Evolutionary conservation across 805 yeast genomes (phyloP).

Genomic region (Candida cerambycidarum): DNA sequence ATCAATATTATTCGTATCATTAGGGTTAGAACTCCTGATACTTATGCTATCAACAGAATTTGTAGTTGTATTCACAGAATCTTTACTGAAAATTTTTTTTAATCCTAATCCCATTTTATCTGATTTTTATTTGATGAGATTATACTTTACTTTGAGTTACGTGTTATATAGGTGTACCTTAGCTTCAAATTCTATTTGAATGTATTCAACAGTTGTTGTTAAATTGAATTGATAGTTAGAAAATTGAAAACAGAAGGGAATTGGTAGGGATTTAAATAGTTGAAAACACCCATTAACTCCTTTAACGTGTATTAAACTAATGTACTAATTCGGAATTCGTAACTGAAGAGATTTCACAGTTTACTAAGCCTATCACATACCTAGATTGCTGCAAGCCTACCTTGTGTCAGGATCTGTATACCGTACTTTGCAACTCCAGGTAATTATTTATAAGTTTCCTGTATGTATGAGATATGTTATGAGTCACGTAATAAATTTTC

Average conservation of each 20-base stretch:
- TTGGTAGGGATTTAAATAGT: too few relatives aligned
- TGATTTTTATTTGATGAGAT: too few relatives aligned
- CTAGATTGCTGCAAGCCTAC: not conserved
- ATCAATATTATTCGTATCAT: not conserved
- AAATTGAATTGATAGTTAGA: too few relatives aligned
- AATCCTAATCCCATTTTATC: conserved; percentile 2
- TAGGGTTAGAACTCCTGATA: not conserved
- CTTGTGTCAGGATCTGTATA: not conserved
- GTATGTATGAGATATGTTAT: not conserved
- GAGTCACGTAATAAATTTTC: not conserved
- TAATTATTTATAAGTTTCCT: not conserved
- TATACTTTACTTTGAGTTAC: too few relatives aligned
- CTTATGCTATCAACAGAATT: conserved; percentile 1
- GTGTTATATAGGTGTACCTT: too few relatives aligned
- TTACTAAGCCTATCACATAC: too few relatives aligned
- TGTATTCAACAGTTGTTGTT: too few relatives aligned
- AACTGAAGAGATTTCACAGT: not conserved
- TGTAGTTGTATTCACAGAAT: conserved; percentile 3
- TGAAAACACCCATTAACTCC: too few relatives aligned
- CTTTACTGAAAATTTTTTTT: conserved; percentile 3
- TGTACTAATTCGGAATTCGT: not conserved
- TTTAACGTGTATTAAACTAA: too few relatives aligned
- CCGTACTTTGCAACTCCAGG: not conserved
- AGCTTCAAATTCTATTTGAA: too few relatives aligned
- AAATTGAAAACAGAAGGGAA: too few relatives aligned